Conservation (phyloP, 2,329 filamentous ascomycete species). For the Diaporthe sp. region DNA sequence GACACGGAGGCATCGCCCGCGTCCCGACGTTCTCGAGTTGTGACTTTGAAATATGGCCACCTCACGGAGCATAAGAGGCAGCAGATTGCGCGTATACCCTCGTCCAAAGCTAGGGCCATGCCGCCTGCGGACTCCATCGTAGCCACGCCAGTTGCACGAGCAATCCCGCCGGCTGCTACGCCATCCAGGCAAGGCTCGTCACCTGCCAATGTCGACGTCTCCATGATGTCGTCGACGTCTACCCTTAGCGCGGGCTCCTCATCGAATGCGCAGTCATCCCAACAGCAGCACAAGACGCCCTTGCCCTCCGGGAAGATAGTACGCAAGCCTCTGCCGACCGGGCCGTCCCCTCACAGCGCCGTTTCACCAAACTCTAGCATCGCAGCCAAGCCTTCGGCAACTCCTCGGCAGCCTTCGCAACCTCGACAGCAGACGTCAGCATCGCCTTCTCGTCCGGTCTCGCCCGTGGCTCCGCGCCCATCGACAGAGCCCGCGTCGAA, state of each 20-base stretch:
- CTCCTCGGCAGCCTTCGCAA: constrained; percentile 28
- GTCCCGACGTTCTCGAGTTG: constrained; percentile 23
- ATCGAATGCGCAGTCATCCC: constrained; percentile 19
- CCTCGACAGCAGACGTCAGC: constrained; percentile 5
- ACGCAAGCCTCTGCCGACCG: constrained; percentile 39
- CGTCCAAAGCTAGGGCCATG: background rate
- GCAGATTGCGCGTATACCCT: constrained; percentile 28
- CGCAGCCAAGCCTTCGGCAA: constrained; percentile 5
- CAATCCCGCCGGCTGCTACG: constrained; percentile 32
- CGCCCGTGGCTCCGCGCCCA: constrained; percentile 15
- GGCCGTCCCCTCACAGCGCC: constrained; percentile 19
- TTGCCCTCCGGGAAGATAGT: constrained; percentile 36
- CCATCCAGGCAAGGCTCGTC: constrained; percentile 35
- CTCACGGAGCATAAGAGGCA: constrained; percentile 27
- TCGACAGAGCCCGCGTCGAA: constrained; percentile 25
- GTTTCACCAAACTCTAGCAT: constrained; percentile 32
- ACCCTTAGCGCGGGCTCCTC: constrained; percentile 33
- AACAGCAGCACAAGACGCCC: constrained; percentile 36
- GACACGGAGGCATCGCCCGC: constrained; percentile 27
- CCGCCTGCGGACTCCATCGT: constrained; percentile 36
- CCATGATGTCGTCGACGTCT: constrained; percentile 34
- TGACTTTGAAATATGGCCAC: constrained; percentile 34
- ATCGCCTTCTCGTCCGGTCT: constrained; percentile 27
- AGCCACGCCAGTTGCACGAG: constrained; percentile 38
- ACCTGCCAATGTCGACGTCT: constrained; percentile 19